A percentile compares a stretch with the other conserved stretches of the same genome.
Conservation (phyloP, 164 flowering plant species). For the Kalanchoe fedtschenkoi region DNA sequence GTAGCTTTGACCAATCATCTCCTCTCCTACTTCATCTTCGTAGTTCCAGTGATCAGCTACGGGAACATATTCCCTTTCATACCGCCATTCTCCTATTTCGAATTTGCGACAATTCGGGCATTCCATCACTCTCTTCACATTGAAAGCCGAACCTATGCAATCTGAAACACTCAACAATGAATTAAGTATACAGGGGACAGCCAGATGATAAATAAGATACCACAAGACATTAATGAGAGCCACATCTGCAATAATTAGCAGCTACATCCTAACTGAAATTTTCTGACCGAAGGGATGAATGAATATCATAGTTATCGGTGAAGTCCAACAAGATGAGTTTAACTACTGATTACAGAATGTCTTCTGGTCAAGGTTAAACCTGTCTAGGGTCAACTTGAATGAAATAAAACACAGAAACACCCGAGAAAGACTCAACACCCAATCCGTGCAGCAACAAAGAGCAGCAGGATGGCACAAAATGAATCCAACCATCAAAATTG, state of each 20-base stretch:
- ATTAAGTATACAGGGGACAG: neutral
- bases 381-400: no score
- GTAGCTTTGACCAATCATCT: constrained; percentile 62
- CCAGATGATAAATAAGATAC: constrained; percentile 1
- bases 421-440: no score
- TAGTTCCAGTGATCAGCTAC: constrained; percentile 53
- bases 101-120: constrained; percentile 93
- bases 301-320: no score
- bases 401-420: no score
- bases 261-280: no score
- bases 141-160: constrained; percentile 93
- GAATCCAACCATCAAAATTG: no score
- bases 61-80: constrained; percentile 53
- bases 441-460: no score
- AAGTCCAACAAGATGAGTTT: neutral
- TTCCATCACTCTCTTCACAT: constrained; percentile 80
- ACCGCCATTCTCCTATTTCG: constrained; percentile 91
- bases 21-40: constrained; percentile 77
- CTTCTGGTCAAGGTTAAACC: no score
- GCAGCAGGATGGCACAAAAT: no score
- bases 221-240: no score
- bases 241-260: no score
- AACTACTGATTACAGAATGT: neutral
- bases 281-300: no score
- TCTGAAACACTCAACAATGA: constrained; percentile 26